Conservation (phyloP, 2,329 filamentous ascomycete species). For the Albifimbria verrucaria region DNA sequence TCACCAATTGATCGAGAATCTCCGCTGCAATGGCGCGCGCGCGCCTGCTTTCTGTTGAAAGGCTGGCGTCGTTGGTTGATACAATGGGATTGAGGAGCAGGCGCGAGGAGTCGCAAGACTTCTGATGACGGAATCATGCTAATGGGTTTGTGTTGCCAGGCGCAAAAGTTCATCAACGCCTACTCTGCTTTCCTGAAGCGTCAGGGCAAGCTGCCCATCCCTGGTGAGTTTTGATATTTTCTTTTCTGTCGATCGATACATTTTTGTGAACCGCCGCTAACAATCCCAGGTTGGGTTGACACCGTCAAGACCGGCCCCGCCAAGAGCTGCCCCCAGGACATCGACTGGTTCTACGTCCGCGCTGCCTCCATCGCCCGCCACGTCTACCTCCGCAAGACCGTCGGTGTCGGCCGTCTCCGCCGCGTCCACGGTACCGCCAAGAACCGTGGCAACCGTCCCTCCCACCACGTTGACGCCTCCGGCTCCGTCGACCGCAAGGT, state of each 20-base stretch:
- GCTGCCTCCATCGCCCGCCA: constrained; percentile 94
- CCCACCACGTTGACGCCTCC: constrained; percentile 92
- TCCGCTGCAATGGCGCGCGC: constrained; percentile 13
- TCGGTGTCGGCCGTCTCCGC: constrained; percentile 95
- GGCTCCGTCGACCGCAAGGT: constrained; percentile 97
- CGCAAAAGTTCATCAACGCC: constrained; percentile 84
- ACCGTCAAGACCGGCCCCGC: constrained; percentile 97
- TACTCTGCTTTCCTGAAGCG: constrained; percentile 91
- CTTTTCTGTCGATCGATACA: background rate
- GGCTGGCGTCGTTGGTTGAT: constrained; percentile 6
- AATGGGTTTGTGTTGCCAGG: constrained; percentile 59
- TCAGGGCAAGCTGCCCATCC: constrained; percentile 88
- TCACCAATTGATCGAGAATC: no score
- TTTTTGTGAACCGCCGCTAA: constrained; percentile 7
- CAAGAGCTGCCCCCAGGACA: constrained; percentile 98
- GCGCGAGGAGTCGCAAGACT: constrained; percentile 70
- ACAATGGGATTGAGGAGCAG: constrained; percentile 52
- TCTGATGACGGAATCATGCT: constrained; percentile 73
- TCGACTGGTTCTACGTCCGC: constrained; percentile 94
- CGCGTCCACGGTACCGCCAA: constrained; percentile 95
- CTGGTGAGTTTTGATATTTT: constrained; percentile 58
- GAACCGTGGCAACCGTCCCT: constrained; percentile 92
- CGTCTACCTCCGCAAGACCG: constrained; percentile 99
- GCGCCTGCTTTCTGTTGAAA: background rate
- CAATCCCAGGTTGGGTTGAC: constrained; percentile 83